Evolutionary conservation across 805 yeast genomes (phyloP).

Genomic region (Hanseniaspora meyeri): DNA sequence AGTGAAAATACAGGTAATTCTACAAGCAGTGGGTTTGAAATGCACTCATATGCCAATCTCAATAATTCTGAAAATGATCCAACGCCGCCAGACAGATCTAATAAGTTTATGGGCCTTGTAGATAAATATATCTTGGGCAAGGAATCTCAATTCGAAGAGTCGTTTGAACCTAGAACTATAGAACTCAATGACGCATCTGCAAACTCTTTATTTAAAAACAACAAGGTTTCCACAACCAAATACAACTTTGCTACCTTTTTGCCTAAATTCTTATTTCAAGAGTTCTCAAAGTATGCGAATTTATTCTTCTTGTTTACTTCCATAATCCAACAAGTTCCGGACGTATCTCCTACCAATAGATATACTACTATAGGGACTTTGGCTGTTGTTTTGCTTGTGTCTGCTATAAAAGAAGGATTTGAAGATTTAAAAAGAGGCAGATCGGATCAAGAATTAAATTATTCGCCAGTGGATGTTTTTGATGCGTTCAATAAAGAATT

Average conservation of each 20-base stretch:
- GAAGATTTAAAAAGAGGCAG: slow-evolving; percentile 82
- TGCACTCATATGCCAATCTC: slow-evolving; percentile 23
- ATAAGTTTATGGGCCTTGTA: slow-evolving; percentile 27
- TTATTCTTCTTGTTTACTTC: slow-evolving; percentile 87
- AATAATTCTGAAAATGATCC: slow-evolving; percentile 22
- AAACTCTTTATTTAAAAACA: slow-evolving; percentile 53
- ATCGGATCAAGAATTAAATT: slow-evolving; percentile 82
- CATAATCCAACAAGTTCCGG: slow-evolving; percentile 89
- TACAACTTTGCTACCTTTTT: slow-evolving; percentile 85
- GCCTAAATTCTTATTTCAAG: slow-evolving; percentile 91
- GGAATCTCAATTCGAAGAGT: slow-evolving; percentile 14
- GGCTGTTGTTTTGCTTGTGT: slow-evolving; percentile 68
- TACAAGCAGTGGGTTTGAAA: slow-evolving; percentile 20
- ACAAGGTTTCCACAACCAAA: slow-evolving; percentile 88
- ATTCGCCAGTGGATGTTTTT: slow-evolving; percentile 59
- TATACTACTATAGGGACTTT: slow-evolving; percentile 91
- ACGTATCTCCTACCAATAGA: slow-evolving; percentile 90
- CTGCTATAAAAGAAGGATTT: slow-evolving; percentile 80
- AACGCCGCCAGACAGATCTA: slow-evolving; percentile 22
- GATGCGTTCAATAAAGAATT: slow-evolving; percentile 42
- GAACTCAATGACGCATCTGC: slow-evolving; percentile 49
- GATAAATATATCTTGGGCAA: slow-evolving; percentile 28
- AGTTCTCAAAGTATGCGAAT: slow-evolving; percentile 93
- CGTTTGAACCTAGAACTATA: slow-evolving; percentile 50
- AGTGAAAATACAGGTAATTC: not conserved